Evolutionary conservation across 2,329 filamentous ascomycete species (phyloP).

Genomic region (Macrophomina tecta): DNA sequence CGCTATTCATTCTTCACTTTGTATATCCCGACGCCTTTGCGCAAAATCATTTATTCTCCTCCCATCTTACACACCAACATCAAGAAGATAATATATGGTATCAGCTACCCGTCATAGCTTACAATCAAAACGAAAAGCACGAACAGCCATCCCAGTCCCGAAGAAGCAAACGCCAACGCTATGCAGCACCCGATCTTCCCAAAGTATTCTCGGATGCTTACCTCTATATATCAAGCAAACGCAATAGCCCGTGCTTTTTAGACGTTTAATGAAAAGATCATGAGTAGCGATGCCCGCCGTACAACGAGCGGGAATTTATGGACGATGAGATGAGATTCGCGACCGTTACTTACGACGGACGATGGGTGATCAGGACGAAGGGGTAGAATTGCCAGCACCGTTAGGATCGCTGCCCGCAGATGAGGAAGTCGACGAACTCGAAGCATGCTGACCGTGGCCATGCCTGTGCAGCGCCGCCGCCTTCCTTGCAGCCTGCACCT

Average conservation of each 20-base stretch:
- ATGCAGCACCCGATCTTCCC: not conserved
- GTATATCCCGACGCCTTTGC: no score
- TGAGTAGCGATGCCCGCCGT: not conserved
- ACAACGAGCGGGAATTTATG: not conserved
- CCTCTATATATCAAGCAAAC: not conserved
- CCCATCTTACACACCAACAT: not conserved
- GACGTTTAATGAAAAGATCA: not conserved
- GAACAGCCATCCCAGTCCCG: no score
- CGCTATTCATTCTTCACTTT: no score
- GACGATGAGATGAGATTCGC: slow-evolving; percentile 5
- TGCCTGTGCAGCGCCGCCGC: not conserved
- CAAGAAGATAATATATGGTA: not conserved
- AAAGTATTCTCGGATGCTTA: not conserved
- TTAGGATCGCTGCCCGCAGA: not conserved
- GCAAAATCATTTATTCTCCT: not conserved
- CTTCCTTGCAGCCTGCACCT: slow-evolving; percentile 19
- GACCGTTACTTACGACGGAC: not conserved
- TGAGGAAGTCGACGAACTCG: not conserved
- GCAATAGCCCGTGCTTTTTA: not conserved
- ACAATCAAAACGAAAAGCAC: not conserved
- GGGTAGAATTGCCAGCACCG: not conserved
- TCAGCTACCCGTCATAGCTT: not conserved
- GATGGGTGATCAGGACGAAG: not conserved
- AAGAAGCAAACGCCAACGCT: slow-evolving; percentile 27
- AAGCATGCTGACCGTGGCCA: not conserved